These are phyloP conservation scores for Mucor circinelloides DNA, from an alignment of 371 early-diverging fungal genomes.

Conservation along the genomic window DNA sequence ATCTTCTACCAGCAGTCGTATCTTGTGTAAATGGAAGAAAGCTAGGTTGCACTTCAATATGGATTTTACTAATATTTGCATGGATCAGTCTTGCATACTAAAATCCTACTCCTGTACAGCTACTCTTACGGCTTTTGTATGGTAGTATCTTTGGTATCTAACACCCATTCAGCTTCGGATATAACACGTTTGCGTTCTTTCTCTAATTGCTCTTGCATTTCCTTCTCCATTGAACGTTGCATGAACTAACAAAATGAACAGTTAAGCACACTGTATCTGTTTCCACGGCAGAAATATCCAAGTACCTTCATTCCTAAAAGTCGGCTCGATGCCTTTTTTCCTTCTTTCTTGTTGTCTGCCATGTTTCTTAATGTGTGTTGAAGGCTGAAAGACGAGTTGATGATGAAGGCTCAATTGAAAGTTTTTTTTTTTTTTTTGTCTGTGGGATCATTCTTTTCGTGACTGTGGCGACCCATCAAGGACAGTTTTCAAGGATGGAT, in stretches of 20 bases:
- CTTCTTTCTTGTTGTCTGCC: slow-evolving; percentile 16
- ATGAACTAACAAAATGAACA: slow-evolving; percentile 42
- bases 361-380: neutral
- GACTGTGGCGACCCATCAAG: neutral
- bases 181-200: slow-evolving; percentile 55
- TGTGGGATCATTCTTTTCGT: neutral
- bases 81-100: neutral
- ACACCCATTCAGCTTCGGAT: slow-evolving; percentile 61
- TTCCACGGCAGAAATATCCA: neutral
- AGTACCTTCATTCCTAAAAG: slow-evolving; percentile 51
- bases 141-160: slow-evolving; percentile 46
- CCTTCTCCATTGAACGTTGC: slow-evolving; percentile 57
- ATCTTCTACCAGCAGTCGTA: slow-evolving; percentile 44
- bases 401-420: neutral
- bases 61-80: slow-evolving; percentile 43
- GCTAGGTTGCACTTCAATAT: slow-evolving; percentile 57
- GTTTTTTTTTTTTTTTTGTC: slow-evolving; percentile 7
- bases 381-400: neutral
- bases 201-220: slow-evolving; percentile 29
- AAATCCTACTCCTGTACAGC: too few species aligned
- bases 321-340: slow-evolving; percentile 46
- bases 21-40: slow-evolving; percentile 43
- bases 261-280: neutral
- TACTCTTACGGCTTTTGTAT: slow-evolving; percentile 52
- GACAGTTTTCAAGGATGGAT: neutral